Evolutionary conservation across 208 protist species (phyloP).

Genomic region (Wallacemonas sp.): DNA sequence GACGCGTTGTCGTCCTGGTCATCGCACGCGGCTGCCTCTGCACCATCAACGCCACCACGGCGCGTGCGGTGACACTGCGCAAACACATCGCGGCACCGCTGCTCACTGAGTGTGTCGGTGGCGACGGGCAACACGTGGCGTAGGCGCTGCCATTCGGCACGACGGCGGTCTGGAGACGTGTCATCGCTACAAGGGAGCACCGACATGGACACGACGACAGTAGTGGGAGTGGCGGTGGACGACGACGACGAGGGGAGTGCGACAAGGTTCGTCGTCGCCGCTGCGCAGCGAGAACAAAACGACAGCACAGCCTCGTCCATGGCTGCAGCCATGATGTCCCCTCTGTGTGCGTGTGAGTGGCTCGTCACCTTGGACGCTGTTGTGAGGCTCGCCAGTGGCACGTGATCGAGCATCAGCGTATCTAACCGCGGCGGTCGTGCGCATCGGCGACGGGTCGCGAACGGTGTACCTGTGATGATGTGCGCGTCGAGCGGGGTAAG

Average conservation of each 20-base stretch:
- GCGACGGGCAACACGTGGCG: neutral
- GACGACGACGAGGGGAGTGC: neutral
- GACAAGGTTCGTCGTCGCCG: neutral
- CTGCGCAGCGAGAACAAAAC: neutral
- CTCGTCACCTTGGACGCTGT: neutral
- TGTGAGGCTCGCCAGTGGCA: neutral
- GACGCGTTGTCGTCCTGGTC: slow-evolving; percentile 4
- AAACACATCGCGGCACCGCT: neutral
- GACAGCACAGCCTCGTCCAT: neutral
- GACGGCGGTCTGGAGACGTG: slow-evolving; percentile 2
- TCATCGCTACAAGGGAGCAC: neutral
- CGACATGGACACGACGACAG: no score
- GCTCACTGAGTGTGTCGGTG: neutral
- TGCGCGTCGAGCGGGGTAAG: neutral
- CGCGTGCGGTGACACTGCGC: neutral
- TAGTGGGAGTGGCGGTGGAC: no score
- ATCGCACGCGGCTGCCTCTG: neutral
- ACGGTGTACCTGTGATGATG: neutral
- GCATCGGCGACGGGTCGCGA: neutral
- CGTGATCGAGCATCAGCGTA: neutral
- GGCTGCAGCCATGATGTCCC: no score
- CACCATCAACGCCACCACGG: neutral
- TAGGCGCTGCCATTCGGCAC: neutral
- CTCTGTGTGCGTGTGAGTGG: no score
- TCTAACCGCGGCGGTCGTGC: neutral